These are phyloP conservation scores for Penium margaritaceum DNA, from an alignment of 139 green algal species.

Conservation along the genomic window DNA sequence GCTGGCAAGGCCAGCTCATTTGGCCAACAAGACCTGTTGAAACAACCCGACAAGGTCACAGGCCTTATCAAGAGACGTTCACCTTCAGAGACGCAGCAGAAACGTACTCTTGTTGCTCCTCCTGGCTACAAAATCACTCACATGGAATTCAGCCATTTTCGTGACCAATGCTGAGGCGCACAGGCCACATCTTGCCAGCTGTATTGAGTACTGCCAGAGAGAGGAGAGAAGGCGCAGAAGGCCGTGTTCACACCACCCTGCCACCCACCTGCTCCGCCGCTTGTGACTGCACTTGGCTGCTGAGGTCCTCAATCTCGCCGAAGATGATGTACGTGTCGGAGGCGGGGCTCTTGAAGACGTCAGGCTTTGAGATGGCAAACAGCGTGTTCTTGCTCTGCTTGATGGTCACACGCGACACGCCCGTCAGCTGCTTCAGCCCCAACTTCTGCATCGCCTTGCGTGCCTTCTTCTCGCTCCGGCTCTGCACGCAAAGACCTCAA, in stretches of 20 bases:
- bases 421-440: slow-evolving; percentile 91
- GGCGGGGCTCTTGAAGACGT: slow-evolving; percentile 93
- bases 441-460: slow-evolving; percentile 98
- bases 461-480: slow-evolving; percentile 93
- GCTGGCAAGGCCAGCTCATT: too few species aligned
- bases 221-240: neutral
- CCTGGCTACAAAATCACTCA: too few species aligned
- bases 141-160: too few species aligned
- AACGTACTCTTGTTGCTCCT: too few species aligned
- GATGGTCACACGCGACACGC: slow-evolving; percentile 87
- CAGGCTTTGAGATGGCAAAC: slow-evolving; percentile 92
- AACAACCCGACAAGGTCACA: too few species aligned
- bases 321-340: slow-evolving; percentile 99
- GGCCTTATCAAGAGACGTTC: too few species aligned
- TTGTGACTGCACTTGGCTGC: slow-evolving; percentile 65
- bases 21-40: too few species aligned
- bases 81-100: too few species aligned
- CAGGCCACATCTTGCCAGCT: too few species aligned
- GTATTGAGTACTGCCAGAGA: too few species aligned
- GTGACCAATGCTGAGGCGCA: too few species aligned
- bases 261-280: slow-evolving; percentile 63
- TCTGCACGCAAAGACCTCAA: slow-evolving; percentile 62
- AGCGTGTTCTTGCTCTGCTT: slow-evolving; percentile 72
- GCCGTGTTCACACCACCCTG: too few species aligned
- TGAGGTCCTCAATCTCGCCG: slow-evolving; percentile 97